Conservation (phyloP, 2,329 filamentous ascomycete species). For the Huntiella bhutanensis region DNA sequence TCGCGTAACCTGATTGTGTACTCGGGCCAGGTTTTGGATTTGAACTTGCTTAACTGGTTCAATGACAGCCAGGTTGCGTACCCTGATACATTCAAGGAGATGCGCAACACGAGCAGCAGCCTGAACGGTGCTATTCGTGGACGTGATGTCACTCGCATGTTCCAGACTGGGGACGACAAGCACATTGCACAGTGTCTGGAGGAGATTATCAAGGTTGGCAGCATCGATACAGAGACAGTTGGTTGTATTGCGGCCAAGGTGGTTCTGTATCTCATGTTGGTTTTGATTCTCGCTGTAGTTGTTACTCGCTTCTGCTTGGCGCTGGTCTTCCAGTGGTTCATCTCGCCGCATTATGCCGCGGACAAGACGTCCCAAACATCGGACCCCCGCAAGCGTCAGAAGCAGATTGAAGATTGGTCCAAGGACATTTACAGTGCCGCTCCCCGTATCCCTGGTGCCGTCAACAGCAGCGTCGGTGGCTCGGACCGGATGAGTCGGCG, state of each 20-base stretch:
- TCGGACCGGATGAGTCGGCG: conserved; percentile 63
- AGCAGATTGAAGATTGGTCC: conserved; percentile 94
- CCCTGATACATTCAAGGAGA: conserved; percentile 59
- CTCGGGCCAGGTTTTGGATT: conserved; percentile 79
- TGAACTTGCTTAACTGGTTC: conserved; percentile 80
- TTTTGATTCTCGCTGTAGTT: conserved; percentile 83
- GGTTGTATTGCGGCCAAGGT: conserved; percentile 96
- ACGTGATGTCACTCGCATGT: conserved; percentile 73
- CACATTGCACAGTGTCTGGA: conserved; percentile 69
- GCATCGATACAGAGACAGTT: conserved; percentile 85
- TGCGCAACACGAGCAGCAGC: conserved; percentile 46
- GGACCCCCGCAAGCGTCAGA: conserved; percentile 65
- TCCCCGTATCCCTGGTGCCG: conserved; percentile 58
- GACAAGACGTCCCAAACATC: conserved; percentile 67
- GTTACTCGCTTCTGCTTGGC: conserved; percentile 73
- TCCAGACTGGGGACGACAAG: conserved; percentile 64
- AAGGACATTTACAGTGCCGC: conserved; percentile 93
- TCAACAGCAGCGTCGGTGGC: conserved; percentile 42
- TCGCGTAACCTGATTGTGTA: conserved; percentile 87
- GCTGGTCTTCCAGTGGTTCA: conserved; percentile 88
- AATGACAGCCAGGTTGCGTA: conserved; percentile 60
- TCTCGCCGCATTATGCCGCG: conserved; percentile 70
- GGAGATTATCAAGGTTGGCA: conserved; percentile 89
- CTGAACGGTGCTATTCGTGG: conserved; percentile 51
- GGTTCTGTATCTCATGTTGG: conserved; percentile 81